phyloP scores from a whole-genome alignment of 2,329 filamentous ascomycete genomes.

The Cordyceps javanica region DNA sequence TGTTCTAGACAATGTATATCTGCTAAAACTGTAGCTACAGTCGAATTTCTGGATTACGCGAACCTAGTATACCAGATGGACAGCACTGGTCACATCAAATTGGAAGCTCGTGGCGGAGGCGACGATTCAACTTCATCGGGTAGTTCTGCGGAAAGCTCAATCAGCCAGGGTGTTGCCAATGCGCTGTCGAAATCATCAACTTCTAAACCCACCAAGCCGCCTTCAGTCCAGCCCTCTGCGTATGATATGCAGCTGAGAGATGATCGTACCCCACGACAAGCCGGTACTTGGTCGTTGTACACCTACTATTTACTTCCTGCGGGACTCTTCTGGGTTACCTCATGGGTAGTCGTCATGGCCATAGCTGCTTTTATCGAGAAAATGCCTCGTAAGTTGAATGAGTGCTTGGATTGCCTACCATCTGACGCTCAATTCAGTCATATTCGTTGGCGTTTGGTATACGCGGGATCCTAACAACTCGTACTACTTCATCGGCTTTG shows the following conservation, averaged over 20 bases:
- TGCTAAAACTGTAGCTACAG: not conserved
- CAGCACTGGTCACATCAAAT: not conserved
- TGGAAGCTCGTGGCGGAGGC: not conserved
- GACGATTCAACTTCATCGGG: not conserved
- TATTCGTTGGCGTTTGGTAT: conserved; percentile 9
- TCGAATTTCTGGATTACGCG: not conserved
- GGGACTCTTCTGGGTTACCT: not conserved
- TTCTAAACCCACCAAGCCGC: not conserved
- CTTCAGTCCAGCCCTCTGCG: not conserved
- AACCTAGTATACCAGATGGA: not conserved
- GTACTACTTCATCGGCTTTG: conserved; percentile 6
- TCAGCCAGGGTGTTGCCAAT: not conserved
- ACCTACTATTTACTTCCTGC: not conserved
- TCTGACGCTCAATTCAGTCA: not conserved
- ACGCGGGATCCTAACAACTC: not conserved
- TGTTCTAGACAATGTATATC: not conserved
- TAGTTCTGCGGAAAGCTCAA: not conserved
- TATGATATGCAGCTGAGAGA: not conserved
- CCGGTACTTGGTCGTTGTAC: not conserved
- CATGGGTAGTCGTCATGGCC: not conserved
- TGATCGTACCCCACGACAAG: not conserved
- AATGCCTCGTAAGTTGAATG: not conserved
- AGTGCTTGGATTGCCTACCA: not conserved
- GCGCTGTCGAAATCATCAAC: not conserved
- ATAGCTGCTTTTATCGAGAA: not conserved